These are phyloP conservation scores for Gastrolobium bilobum DNA, from an alignment of 306 rosid genomes.

Conservation along the genomic window DNA sequence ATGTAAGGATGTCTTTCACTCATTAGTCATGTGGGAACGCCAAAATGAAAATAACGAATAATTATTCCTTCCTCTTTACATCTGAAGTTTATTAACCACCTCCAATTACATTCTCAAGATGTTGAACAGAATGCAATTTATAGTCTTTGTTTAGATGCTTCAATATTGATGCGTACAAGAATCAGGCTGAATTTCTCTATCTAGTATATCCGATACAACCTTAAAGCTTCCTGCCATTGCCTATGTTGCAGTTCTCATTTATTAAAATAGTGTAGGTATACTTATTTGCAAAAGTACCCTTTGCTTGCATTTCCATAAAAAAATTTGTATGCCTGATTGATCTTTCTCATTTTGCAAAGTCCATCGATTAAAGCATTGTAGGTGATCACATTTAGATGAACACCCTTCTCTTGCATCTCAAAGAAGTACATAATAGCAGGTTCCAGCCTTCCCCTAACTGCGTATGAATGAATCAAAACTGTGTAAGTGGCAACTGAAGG, in stretches of 20 bases:
- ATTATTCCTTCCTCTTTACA: slow-evolving; percentile 47
- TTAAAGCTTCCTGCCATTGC: slow-evolving; percentile 75
- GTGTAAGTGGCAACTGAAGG: slow-evolving; percentile 90
- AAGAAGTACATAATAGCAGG: slow-evolving; percentile 68
- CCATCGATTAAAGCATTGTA: slow-evolving; percentile 87
- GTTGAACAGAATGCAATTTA: slow-evolving; percentile 54
- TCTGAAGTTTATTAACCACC: slow-evolving; percentile 53
- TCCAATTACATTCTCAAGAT: slow-evolving; percentile 60
- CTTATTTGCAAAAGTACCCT: slow-evolving; percentile 77
- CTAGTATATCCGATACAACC: slow-evolving; percentile 80
- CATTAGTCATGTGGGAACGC: slow-evolving; percentile 46
- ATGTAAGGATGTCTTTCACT: slow-evolving; percentile 33
- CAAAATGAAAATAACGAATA: slow-evolving; percentile 41
- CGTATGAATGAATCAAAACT: slow-evolving; percentile 76
- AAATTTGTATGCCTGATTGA: slow-evolving; percentile 66
- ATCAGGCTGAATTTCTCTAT: slow-evolving; percentile 78
- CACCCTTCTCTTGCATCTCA: slow-evolving; percentile 73
- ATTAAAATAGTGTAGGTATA: slow-evolving; percentile 86
- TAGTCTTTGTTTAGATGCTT: slow-evolving; percentile 67
- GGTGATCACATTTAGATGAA: slow-evolving; percentile 81
- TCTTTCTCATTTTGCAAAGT: slow-evolving; percentile 66
- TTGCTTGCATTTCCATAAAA: slow-evolving; percentile 72
- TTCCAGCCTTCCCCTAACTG: slow-evolving; percentile 63
- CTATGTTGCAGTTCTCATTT: slow-evolving; percentile 69
- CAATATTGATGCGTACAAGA: slow-evolving; percentile 73